Percentiles rank a stretch among this genome's conserved stretches.
These are phyloP conservation scores for Myrmaecium sp. DNA, from an alignment of 2,329 filamentous ascomycete species.

Conservation along the genomic window DNA sequence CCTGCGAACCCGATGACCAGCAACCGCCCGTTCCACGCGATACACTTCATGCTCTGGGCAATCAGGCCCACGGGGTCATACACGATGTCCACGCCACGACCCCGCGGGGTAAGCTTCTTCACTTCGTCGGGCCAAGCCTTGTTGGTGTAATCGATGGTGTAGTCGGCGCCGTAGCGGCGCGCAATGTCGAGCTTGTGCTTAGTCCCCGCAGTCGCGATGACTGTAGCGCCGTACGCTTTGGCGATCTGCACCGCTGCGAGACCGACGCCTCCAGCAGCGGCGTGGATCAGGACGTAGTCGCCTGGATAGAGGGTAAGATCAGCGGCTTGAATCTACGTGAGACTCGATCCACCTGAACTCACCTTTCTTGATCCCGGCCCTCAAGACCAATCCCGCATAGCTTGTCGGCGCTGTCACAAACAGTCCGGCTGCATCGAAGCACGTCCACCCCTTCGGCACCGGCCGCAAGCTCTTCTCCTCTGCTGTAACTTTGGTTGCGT, in stretches of 20 bases:
- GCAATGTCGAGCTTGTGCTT: conserved; percentile 67
- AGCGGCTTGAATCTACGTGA: conserved; percentile 2
- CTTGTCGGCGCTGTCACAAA: conserved; percentile 87
- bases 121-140: conserved; percentile 48
- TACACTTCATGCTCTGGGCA: conserved; percentile 76
- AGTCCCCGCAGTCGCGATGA: conserved; percentile 82
- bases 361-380: conserved; percentile 53
- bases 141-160: conserved; percentile 60
- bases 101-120: conserved; percentile 58
- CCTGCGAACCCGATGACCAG: conserved; percentile 81
- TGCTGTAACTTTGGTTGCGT: conserved; percentile 58
- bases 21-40: conserved; percentile 80
- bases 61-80: conserved; percentile 90
- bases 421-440: conserved; percentile 68
- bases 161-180: conserved; percentile 65
- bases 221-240: conserved; percentile 77
- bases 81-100: conserved; percentile 71
- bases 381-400: conserved; percentile 65
- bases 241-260: conserved; percentile 85
- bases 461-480: conserved; percentile 51
- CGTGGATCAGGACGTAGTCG: conserved; percentile 80
- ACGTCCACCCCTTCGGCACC: conserved; percentile 67
- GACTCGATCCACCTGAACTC: conserved; percentile 2
- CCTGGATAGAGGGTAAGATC: conserved; percentile 26
- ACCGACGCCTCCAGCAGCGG: conserved; percentile 81